Conservation (phyloP, 2,329 filamentous ascomycete genomes). For the Pochonia chlamydosporia region DNA sequence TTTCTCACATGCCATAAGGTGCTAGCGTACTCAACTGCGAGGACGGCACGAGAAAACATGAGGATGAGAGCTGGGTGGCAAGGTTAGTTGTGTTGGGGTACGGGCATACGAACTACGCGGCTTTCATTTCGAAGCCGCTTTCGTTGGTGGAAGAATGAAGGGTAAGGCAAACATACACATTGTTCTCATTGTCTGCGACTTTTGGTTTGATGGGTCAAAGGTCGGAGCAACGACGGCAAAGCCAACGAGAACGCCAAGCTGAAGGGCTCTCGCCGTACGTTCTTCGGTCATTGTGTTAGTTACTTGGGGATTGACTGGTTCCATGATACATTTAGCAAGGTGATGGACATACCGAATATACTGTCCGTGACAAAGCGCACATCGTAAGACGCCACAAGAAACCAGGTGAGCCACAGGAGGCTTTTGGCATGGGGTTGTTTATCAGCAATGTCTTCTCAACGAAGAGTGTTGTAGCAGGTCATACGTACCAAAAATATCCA, state of each 20-base stretch:
- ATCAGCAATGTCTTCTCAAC: neutral
- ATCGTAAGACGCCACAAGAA: conserved; percentile 58
- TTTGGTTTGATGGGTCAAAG: conserved; percentile 33
- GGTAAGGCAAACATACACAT: conserved; percentile 28
- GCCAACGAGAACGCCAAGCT: conserved; percentile 59
- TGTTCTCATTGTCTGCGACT: conserved; percentile 30
- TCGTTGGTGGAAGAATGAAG: conserved; percentile 33
- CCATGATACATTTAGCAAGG: neutral
- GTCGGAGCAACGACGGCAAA: conserved; percentile 54
- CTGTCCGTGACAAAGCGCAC: conserved; percentile 60
- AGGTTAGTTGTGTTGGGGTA: neutral
- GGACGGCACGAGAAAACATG: conserved; percentile 43
- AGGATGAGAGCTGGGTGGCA: conserved; percentile 41
- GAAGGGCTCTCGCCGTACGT: conserved; percentile 49
- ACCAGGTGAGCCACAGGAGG: conserved; percentile 65
- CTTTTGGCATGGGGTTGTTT: conserved; percentile 21
- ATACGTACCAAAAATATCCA: conserved; percentile 28
- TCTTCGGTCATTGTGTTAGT: conserved; percentile 24
- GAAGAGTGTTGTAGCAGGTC: neutral
- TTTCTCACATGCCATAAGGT: conserved; percentile 37
- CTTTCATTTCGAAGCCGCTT: too few relatives aligned
- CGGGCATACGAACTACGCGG: too few relatives aligned
- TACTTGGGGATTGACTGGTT: neutral
- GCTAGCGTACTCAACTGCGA: conserved; percentile 48
- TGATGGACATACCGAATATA: conserved; percentile 40